Evolutionary conservation across 2,329 filamentous ascomycete species (phyloP).

Genomic region (Grosmannia penicillata): DNA sequence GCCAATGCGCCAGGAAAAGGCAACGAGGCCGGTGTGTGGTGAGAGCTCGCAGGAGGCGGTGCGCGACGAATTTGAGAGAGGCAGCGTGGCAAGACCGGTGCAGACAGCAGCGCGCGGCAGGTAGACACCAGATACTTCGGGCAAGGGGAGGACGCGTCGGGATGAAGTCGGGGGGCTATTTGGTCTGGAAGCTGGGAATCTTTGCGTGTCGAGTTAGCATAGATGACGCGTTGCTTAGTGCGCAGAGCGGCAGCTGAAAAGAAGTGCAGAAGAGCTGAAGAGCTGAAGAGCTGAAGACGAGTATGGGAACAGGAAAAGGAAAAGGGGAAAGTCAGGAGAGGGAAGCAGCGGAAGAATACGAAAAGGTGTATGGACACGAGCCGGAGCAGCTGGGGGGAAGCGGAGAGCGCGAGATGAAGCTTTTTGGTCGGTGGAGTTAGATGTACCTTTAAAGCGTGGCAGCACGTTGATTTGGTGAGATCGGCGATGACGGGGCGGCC

Average conservation of each 20-base stretch:
- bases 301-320: neutral
- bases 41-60: too few relatives aligned
- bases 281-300: neutral
- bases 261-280: neutral
- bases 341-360: neutral
- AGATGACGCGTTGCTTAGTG: neutral
- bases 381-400: too few relatives aligned
- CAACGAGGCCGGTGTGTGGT: too few relatives aligned
- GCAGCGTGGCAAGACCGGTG: neutral
- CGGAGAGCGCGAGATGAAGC: neutral
- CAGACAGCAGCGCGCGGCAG: neutral
- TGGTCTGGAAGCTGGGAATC: neutral
- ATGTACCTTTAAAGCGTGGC: neutral
- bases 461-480: neutral
- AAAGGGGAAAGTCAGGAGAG: neutral
- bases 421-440: conserved; percentile 1
- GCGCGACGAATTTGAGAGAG: neutral
- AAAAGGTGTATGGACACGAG: too few relatives aligned
- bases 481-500: neutral
- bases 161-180: neutral
- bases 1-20: too few relatives aligned
- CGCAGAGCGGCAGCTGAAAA: neutral
- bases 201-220: conserved; percentile 5
- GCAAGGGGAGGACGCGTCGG: too few relatives aligned
- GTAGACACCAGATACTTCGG: neutral